Evolutionary conservation across 1,139 yeast genomes (phyloP), one percentile per base, ranked within the genome.

Genomic region (Yamadazyma triangularis): DNA sequence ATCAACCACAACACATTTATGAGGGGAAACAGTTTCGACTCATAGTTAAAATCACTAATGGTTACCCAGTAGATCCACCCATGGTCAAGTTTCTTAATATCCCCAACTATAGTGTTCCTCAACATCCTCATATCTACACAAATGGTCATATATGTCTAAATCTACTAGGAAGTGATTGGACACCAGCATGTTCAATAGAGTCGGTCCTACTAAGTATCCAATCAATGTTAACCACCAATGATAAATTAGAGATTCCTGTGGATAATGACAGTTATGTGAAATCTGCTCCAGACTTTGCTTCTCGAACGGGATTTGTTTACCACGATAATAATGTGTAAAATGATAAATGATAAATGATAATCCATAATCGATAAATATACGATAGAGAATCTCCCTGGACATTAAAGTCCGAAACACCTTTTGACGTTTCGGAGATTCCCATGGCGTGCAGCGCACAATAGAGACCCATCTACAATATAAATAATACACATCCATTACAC

Each of bases 141-240:
- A 81, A 81, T 45, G 91, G 89, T 1, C 88, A 81, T 46, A 80
- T 81, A 11, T 82, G 91, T 49, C 58, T 79, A 16, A 75, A 77
- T 47, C 50, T 76, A 5, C 54, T 82, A 18, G 87, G 84, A 1
- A 70, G 72, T 6, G 84, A 73, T 27, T 82, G 91, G 91, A 69
- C 86, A 0, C 89, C 89, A 0, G 79, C 80, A 0, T 80, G 81
- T 38, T 66, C 77, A 1, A 60, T 80, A 3, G 67, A 67, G 28
- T 61, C 77, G 5, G 62, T 79, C 0, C 53, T 77, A 14, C 41
- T 82, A 13, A 77, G 86, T 16, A 52, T 82, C 13, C 89, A 81
- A 45, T 75, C 83, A 27, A 76, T 82, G 79, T 54, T 82, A 27
- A 64, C 64, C 8, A 67, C 73, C 3, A 82, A 82, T 44, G 48